Percentiles rank a stretch among this genome's conserved stretches.
Evolutionary conservation across 2,329 filamentous ascomycete species (phyloP).

Genomic region (Xylaria polymorpha): DNA sequence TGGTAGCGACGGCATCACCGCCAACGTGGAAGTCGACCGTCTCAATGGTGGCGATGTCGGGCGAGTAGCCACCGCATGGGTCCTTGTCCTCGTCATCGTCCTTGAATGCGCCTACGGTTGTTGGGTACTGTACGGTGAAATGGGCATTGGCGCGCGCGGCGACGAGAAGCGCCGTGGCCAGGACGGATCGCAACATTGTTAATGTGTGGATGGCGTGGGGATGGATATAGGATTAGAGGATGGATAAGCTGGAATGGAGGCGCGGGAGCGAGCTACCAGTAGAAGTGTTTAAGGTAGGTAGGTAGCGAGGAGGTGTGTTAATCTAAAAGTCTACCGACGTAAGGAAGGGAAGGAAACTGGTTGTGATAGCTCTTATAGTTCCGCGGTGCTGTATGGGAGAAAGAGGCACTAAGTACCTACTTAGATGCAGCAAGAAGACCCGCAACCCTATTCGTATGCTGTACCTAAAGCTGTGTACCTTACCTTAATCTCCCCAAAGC

Average conservation of each 20-base stretch:
- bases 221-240: neutral
- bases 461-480: neutral
- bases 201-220: constrained; percentile 47
- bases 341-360: neutral
- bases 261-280: neutral
- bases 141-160: constrained; percentile 61
- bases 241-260: neutral
- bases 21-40: constrained; percentile 67
- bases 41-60: constrained; percentile 54
- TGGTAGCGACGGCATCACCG: constrained; percentile 63
- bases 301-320: constrained; percentile 26
- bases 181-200: constrained; percentile 53
- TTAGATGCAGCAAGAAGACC: constrained; percentile 5
- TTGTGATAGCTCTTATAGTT: constrained; percentile 23
- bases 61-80: constrained; percentile 67
- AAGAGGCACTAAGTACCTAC: neutral
- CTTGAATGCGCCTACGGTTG: constrained; percentile 60
- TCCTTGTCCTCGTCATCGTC: constrained; percentile 58
- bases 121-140: constrained; percentile 63
- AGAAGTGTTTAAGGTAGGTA: neutral
- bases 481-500: neutral
- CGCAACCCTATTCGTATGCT: constrained; percentile 11
- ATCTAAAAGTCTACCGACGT: constrained; percentile 17
- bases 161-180: constrained; percentile 52
- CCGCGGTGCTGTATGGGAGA: neutral